Base-by-base conservation (phyloP, 192 early-diverging fungal species). In the Backusella luteola region DNA sequence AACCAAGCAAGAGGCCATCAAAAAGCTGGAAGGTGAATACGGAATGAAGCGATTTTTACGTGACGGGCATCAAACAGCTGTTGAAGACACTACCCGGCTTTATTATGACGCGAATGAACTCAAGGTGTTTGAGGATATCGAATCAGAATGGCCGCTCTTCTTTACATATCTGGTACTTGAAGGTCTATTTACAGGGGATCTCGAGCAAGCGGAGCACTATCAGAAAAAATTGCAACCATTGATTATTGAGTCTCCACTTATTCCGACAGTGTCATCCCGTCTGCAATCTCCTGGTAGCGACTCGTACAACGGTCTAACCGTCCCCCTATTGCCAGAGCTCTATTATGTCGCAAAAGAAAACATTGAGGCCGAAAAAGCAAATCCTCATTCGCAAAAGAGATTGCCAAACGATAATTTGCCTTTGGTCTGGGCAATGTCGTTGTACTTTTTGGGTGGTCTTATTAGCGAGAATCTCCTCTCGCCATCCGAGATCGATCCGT, bases 81-180 rank as follows among this genome's bases (percentile, higher is more conserved):
- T 94, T 4, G 94, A 95, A 84, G 91, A 95, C 74, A 88, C 84
- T 14, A 79, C 76, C 19, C 91, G 93, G 67, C 81, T 96, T 32
- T 87, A 94, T 70, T 96, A 96, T 76, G 89, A 94, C 34, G 86
- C 92, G 1, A 87, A 91, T 35, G 94, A 96, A 74, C 86, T 96
- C 71, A 88, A 90, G 74, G 85, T 91, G 19, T 96, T 96, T 84
- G 93, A 94, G 73, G 77, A 90, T 72, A 89, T 96, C 38, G 94
- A 96, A 81, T 93, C 89, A 39, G 94, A 96, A 77, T 96, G 94
- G 94, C 94, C 94, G 11, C 81, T 96, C 19, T 96, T 96, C 81
- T 96, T 92, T 75, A 94, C 94, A 3, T 96, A 96, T 80, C 83
- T 94, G 79, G 89, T 96, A 73, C 81, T 96, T 69, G 93, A 94